Evolutionary conservation across 495 filamentous ascomycete species (phyloP).

Genomic region (Evernia prunastri): DNA sequence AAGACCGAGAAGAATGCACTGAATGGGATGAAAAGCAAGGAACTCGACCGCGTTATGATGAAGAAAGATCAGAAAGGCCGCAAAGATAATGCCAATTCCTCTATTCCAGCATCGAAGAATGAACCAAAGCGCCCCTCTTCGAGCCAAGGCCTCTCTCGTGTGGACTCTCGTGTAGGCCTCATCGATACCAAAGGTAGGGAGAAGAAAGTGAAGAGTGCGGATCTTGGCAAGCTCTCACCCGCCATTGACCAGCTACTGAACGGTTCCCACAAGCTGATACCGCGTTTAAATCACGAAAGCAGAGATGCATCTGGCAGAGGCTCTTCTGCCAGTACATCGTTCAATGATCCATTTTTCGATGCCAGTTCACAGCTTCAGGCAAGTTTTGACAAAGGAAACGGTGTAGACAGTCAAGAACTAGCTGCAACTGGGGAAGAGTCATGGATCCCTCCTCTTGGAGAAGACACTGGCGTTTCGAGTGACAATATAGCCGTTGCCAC

Average conservation of each 20-base stretch:
- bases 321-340: neutral
- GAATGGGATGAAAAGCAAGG: conserved; percentile 15
- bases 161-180: conserved; percentile 6
- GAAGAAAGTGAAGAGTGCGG: conserved; percentile 22
- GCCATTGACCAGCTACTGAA: neutral
- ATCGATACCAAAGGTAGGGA: conserved; percentile 14
- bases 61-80: conserved; percentile 9
- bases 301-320: conserved; percentile 6
- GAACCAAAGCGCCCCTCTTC: conserved; percentile 25
- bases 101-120: too few relatives aligned
- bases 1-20: conserved; percentile 19
- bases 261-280: neutral
- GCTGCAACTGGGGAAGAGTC: conserved; percentile 3
- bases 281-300: neutral
- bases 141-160: conserved; percentile 17
- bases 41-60: neutral
- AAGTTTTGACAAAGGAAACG: neutral
- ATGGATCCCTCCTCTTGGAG: conserved; percentile 20
- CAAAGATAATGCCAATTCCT: too few relatives aligned
- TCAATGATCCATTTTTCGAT: conserved; percentile 26
- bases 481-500: neutral
- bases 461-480: neutral
- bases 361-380: conserved; percentile 13
- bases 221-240: conserved; percentile 11
- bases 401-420: neutral